These are phyloP conservation scores for Amanita thiersii DNA, from an alignment of 768 basidiomycete genomes.

Conservation along the genomic window DNA sequence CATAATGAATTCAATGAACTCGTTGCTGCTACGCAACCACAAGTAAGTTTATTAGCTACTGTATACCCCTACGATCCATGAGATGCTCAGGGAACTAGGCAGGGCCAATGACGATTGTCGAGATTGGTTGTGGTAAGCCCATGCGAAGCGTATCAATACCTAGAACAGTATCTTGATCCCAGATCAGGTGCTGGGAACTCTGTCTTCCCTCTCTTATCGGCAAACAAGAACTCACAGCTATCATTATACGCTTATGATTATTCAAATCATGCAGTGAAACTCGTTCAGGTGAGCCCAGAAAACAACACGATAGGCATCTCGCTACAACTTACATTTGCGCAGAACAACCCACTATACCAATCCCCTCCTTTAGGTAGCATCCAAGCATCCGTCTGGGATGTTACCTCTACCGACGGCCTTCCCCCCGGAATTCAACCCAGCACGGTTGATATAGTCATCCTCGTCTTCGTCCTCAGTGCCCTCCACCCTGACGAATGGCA, in stretches of 20 bases:
- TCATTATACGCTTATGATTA: constrained; percentile 83
- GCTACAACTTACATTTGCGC: constrained; percentile 7
- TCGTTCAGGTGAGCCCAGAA: constrained; percentile 62
- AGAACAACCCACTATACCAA: constrained; percentile 69
- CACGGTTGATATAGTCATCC: constrained; percentile 82
- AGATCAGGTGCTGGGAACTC: constrained; percentile 85
- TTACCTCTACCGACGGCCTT: constrained; percentile 54
- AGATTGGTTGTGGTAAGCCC: constrained; percentile 81
- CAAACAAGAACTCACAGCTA: constrained; percentile 76
- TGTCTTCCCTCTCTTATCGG: constrained; percentile 78
- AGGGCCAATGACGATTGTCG: constrained; percentile 68
- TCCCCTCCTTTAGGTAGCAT: constrained; percentile 64
- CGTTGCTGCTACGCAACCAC: constrained; percentile 53
- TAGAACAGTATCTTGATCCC: constrained; percentile 1
- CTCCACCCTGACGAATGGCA: constrained; percentile 92
- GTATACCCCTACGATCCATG: constrained; percentile 8
- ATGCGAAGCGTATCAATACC: neutral
- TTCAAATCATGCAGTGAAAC: constrained; percentile 77
- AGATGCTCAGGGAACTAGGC: constrained; percentile 48
- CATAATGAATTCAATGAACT: constrained; percentile 94
- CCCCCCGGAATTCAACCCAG: constrained; percentile 56
- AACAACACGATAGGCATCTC: constrained; percentile 2
- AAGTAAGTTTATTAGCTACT: constrained; percentile 45
- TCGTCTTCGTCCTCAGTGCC: constrained; percentile 92
- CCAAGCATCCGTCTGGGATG: constrained; percentile 83